Evolutionary conservation across 805 yeast species (phyloP), one percentile per base, ranked within the genome.

Genomic region (Saccharomyces jurei): DNA sequence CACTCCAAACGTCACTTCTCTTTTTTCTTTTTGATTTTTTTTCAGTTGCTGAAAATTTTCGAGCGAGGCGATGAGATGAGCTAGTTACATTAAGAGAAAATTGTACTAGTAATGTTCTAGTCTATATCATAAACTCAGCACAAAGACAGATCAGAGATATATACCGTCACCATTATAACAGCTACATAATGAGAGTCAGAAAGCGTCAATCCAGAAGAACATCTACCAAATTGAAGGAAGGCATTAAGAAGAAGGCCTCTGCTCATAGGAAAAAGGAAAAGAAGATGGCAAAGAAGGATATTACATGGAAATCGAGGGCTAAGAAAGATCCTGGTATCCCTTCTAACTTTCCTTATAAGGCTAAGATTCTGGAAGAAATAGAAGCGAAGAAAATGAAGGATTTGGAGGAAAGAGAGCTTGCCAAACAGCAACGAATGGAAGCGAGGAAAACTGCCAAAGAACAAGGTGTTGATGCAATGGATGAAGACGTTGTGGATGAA

Each of bases 271-370:
- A 95, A 72, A 94, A 94, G 69, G 86, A 87, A 69, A 81, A 78
- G 63, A 94, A 94, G 74, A 60, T 70, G 27, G 80, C 96, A 21
- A 94, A 94, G 79, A 90, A 82, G 68, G 97, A 92, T 70, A 82
- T 82, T 3, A 94, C 98, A 14, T 94, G 99, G 99, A 89, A 81
- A 69, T 87, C 96, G 17, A 83, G 84, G 65, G 73, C 74, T 54
- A 82, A 81, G 65, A 92, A 89, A 73, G 97, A 91, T 70, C 91
- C 92, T 10, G 98, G 98, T 60, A 92, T 94, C 63, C 99, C 99
- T 54, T 77, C 96, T 52, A 83, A 85, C 63, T 94, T 90, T 79
- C 99, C 99, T 32, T 94, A 90, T 76, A 94, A 92, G 71, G 95
- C 87, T 59, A 80, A 81, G 71, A 82, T 94, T 55, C 74, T 94